phyloP scores from a whole-genome alignment of 2,329 filamentous ascomycete species.

The Fusarium denticulatum region DNA sequence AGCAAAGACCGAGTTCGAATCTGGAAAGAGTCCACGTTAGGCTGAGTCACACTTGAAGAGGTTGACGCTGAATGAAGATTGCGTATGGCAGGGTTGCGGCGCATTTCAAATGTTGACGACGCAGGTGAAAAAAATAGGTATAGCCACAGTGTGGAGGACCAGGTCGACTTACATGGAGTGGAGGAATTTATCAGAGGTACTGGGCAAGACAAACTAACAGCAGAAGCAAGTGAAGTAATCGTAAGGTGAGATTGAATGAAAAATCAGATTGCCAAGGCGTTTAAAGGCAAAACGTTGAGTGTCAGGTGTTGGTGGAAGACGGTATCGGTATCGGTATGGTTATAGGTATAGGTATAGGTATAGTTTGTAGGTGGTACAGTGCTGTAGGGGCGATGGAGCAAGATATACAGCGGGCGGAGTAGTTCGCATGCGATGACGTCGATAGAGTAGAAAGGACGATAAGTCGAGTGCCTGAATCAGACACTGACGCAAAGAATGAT shows the following conservation, averaged over 20 bases:
- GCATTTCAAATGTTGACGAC: slow-evolving; percentile 32
- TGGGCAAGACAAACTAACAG: slow-evolving; percentile 24
- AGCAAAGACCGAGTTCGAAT: slow-evolving; percentile 34
- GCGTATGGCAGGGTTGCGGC: slow-evolving; percentile 31
- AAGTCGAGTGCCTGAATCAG: slow-evolving; percentile 3
- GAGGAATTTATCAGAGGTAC: background rate
- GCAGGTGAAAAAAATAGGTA: slow-evolving; percentile 27
- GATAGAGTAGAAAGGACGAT: slow-evolving; percentile 7
- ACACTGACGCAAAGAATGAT: slow-evolving; percentile 5
- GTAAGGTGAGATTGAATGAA: slow-evolving; percentile 22
- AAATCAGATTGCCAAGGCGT: slow-evolving; percentile 38
- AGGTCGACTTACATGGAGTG: background rate
- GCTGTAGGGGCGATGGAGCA: background rate
- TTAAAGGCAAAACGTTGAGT: slow-evolving; percentile 36
- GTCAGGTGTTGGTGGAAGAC: slow-evolving; percentile 29
- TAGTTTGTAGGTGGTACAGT: slow-evolving; percentile 2
- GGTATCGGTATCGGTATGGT: slow-evolving; percentile 17
- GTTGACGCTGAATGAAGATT: slow-evolving; percentile 18
- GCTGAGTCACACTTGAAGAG: slow-evolving; percentile 23
- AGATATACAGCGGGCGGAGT: slow-evolving; percentile 8
- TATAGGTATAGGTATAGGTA: slow-evolving; percentile 5
- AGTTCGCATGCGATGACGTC: slow-evolving; percentile 34
- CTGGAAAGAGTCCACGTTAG: slow-evolving; percentile 39
- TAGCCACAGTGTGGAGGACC: slow-evolving; percentile 22
- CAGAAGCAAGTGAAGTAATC: slow-evolving; percentile 15